phyloP scores from a whole-genome alignment of 208 protist species.

The Crithidia thermophila region DNA sequence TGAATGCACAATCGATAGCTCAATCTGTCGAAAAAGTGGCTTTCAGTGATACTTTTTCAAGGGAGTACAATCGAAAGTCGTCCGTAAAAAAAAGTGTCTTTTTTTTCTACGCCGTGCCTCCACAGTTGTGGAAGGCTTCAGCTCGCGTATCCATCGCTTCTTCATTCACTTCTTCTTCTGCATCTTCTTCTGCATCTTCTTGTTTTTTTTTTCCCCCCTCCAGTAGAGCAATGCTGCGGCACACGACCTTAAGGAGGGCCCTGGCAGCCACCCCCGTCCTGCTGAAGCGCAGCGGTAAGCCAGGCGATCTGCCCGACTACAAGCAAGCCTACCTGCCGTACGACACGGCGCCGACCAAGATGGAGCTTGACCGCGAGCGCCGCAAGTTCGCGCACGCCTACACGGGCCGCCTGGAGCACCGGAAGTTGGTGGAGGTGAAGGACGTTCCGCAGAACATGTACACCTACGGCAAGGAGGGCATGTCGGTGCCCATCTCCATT shows the following conservation, averaged over 20 bases:
- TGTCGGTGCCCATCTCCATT: slow-evolving; percentile 89
- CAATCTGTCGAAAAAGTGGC: too few species aligned
- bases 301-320: slow-evolving; percentile 74
- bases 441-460: slow-evolving; percentile 92
- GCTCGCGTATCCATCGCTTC: too few species aligned
- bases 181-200: too few species aligned
- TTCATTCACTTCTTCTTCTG: too few species aligned
- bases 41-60: too few species aligned
- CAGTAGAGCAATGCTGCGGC: background rate
- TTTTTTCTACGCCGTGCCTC: too few species aligned
- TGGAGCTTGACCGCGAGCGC: slow-evolving; percentile 78
- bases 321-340: slow-evolving; percentile 91
- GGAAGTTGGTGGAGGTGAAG: slow-evolving; percentile 84
- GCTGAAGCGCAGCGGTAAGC: slow-evolving; percentile 82
- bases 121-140: too few species aligned
- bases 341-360: slow-evolving; percentile 75
- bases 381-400: slow-evolving; percentile 73
- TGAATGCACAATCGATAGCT: too few species aligned
- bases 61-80: too few species aligned
- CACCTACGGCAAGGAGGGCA: slow-evolving; percentile 93
- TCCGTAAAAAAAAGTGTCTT: too few species aligned
- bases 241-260: background rate
- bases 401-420: slow-evolving; percentile 73
- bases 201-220: background rate
- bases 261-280: slow-evolving; percentile 33